Conservation (phyloP, 2,329 filamentous ascomycete species). For the Aspergillus neoniger region DNA sequence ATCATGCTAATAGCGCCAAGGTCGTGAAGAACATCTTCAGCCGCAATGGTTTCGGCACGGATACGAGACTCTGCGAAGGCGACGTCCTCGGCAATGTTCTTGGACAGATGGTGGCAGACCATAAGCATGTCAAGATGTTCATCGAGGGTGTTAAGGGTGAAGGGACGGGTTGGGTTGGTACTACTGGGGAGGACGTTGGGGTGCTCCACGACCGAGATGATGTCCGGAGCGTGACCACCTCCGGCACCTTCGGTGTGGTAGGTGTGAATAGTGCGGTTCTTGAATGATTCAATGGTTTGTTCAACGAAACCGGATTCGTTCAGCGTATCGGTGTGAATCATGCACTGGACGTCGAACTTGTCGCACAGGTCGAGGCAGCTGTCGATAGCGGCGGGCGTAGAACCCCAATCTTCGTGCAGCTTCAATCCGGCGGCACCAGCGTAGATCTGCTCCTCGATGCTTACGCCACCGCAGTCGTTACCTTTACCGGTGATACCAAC, state of each 20-base stretch:
- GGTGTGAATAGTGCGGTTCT: constrained; percentile 85
- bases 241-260: constrained; percentile 97
- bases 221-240: constrained; percentile 92
- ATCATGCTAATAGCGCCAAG: constrained; percentile 97
- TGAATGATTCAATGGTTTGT: constrained; percentile 82
- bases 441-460: constrained; percentile 74
- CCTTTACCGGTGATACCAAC: constrained; percentile 91
- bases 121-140: constrained; percentile 98
- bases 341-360: constrained; percentile 85
- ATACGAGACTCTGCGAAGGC: constrained; percentile 94
- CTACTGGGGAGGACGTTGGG: constrained; percentile 84
- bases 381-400: constrained; percentile 88
- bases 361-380: constrained; percentile 83
- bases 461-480: constrained; percentile 72
- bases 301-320: constrained; percentile 98
- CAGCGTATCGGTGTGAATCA: constrained; percentile 93
- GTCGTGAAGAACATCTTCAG: constrained; percentile 94
- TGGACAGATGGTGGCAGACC: constrained; percentile 93
- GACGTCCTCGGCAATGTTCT: constrained; percentile 92
- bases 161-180: constrained; percentile 90
- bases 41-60: constrained; percentile 92
- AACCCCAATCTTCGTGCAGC: constrained; percentile 95
- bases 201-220: constrained; percentile 89
- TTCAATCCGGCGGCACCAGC: constrained; percentile 91
- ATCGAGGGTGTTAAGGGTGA: constrained; percentile 87